Base-by-base conservation (phyloP, 208 protist genomes). In the Leishmania aethiopica region DNA sequence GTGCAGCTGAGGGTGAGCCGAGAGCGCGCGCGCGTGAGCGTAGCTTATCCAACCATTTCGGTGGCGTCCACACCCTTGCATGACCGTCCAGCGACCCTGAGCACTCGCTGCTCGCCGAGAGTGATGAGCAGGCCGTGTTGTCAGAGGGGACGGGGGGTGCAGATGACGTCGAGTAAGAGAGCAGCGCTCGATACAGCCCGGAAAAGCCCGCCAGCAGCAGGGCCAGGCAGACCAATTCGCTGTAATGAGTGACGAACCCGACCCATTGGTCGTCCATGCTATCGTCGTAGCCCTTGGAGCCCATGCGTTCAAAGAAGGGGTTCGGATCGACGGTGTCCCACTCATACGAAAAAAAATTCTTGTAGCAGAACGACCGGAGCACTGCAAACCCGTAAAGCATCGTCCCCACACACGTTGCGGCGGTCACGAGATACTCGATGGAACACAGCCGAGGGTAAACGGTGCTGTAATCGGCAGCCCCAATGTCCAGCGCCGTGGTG, bases 271-370 rank as follows among this genome's bases (percentile, higher is more conserved):
- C 8, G 73, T 92, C 83, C 0, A 73, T 7, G 42, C 32, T 22
- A 42, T 82, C 13, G 15, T 82, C 83, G 76, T 90, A 70, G 72
- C 81, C 90, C 7, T 59, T 53, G 45, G 80, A 78, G 5, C 84
- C 86, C 13, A 85, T 22, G 40, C 15, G 0, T 42, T 15, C 19
- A 10, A 86, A n/a, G 13, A 85, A 32, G 47, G 37, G 2, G 42
- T 19, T 45, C 15, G 71, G 47, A 3, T 40, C 13, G 1, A 22
- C 11, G 25, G 77, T n/a, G 51, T 77, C 40, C 6, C 25, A 19
- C 4, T 28, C 8, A 5, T 82, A 82, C 40, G 22, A 19, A 5
- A 15, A 22, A 7, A 55, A 7, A 42, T 76, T 53, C 51, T 19
- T n/a, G 10, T 40, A 28, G 51, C 78, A 82, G 71, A 82, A 82